A percentile compares a stretch with the other conserved stretches of the same genome.
Conservation (phyloP, 306 rosid genomes). For the Casuarina equisetifolia region DNA sequence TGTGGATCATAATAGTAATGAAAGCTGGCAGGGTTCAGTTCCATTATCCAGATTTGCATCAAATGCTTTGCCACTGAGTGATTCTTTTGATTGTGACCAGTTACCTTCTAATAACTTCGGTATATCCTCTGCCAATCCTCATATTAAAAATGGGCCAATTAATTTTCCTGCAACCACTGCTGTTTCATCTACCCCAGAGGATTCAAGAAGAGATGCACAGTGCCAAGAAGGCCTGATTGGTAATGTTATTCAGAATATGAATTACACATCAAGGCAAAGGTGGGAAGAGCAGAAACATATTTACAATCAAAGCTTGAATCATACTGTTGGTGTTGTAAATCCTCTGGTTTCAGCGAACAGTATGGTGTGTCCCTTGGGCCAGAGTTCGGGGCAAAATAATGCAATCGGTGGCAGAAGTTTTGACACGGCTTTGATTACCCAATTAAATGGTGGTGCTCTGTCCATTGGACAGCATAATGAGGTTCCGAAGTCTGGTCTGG, state of each 20-base stretch:
- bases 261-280: slow-evolving; percentile 33
- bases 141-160: slow-evolving; percentile 32
- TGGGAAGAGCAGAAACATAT: slow-evolving; percentile 51
- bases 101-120: slow-evolving; percentile 42
- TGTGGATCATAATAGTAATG: slow-evolving; percentile 52
- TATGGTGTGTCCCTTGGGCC: slow-evolving; percentile 28
- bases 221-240: slow-evolving; percentile 59
- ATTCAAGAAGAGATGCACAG: slow-evolving; percentile 35
- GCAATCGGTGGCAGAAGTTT: slow-evolving; percentile 30
- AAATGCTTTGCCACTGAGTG: slow-evolving; percentile 46
- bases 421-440: slow-evolving; percentile 34
- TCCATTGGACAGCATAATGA: slow-evolving; percentile 26
- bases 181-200: slow-evolving; percentile 40
- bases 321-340: slow-evolving; percentile 33
- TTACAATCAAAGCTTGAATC: slow-evolving; percentile 33
- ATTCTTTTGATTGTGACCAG: slow-evolving; percentile 40
- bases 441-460: slow-evolving; percentile 35
- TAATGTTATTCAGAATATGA: slow-evolving; percentile 37
- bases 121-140: slow-evolving; percentile 36
- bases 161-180: slow-evolving; percentile 48
- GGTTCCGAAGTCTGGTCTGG: slow-evolving; percentile 34
- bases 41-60: slow-evolving; percentile 52
- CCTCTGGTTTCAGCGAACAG: slow-evolving; percentile 32
- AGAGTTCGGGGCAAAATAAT: slow-evolving; percentile 43
- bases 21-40: slow-evolving; percentile 56